Evolutionary conservation across 768 basidiomycete genomes (phyloP), one percentile per base, ranked within the genome.

Genomic region (Calocybe gangraenosa): DNA sequence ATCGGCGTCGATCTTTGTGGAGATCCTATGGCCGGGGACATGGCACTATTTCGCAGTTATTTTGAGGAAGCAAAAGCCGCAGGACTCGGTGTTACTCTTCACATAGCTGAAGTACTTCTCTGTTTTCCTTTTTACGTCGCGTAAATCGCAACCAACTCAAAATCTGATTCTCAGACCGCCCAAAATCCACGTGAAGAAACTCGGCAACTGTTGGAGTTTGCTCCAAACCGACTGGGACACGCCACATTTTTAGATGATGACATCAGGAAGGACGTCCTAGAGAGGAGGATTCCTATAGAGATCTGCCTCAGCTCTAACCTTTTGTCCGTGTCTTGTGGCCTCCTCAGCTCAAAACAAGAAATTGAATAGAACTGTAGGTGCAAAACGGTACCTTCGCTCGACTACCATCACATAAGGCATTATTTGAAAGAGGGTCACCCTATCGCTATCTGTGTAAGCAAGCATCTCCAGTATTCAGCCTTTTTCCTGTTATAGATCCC

Each of bases 1-100:
- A 82, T 91, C 1, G 90, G 87, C 3, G 64, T 93, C 2, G 90
- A 93, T 62, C 62, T 93, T 2, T 92, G 89, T 52, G 90, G 90
- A 0, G 76, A 90, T 61, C 89, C 89, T 0, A 58, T 52, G 43
- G 76, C 71, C 10, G 84, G 87, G 0, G 69, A 82, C 51, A 74
- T 86, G 58, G 58, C 64, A 3, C 52, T 56, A 2, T 82, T 86
- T 48, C 67, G 61, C 14, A 64, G 65, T 18, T 68, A 77, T 48
- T 78, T 91, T 54, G 61, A 59, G 9, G 63, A 66, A 37, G 87
- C 77, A 1, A 80, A 75, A 45, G 67, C 59, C 30, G 79, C 74
- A 1, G 87, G 86, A 0, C 60, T 92, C 7, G 74, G 81, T 1
- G 54, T 90, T n/a, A 92, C 90, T 0, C 59, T 92, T 30, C 90